phyloP scores from a whole-genome alignment of 2,329 filamentous ascomycete species.

The Penicillium oxalicum region DNA sequence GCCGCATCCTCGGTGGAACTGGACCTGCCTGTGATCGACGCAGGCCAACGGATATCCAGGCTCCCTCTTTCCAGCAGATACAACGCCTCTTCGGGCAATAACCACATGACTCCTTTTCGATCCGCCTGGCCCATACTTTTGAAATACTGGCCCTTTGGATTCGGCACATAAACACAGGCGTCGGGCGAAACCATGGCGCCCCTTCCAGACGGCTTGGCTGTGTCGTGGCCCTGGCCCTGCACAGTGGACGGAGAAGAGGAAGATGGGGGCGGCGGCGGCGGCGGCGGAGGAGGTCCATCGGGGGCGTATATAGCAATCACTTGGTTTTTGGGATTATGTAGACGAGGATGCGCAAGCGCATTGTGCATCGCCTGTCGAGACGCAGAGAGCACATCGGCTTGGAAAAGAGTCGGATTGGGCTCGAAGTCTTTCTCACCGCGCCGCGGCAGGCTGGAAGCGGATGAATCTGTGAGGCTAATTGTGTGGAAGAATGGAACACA shows the following conservation, averaged over 20 bases:
- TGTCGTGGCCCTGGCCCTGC: slow-evolving; percentile 10
- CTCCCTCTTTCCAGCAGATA: slow-evolving; percentile 84
- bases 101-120: slow-evolving; percentile 64
- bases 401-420: slow-evolving; percentile 77
- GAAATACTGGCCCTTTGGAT: slow-evolving; percentile 65
- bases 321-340: slow-evolving; percentile 63
- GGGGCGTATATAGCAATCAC: slow-evolving; percentile 70
- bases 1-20: slow-evolving; percentile 11
- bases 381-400: slow-evolving; percentile 69
- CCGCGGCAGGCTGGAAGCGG: slow-evolving; percentile 59
- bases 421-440: slow-evolving; percentile 98
- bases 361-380: slow-evolving; percentile 85
- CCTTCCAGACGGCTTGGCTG: slow-evolving; percentile 11
- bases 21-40: slow-evolving; percentile 25
- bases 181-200: slow-evolving; percentile 23
- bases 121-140: slow-evolving; percentile 69
- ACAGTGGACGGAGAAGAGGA: too few relatives aligned
- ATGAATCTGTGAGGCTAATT: slow-evolving; percentile 28
- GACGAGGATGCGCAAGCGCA: slow-evolving; percentile 69
- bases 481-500: neutral
- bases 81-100: slow-evolving; percentile 85
- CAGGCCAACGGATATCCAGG: slow-evolving; percentile 80
- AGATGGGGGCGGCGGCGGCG: slow-evolving; percentile 1
- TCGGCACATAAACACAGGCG: slow-evolving; percentile 59
- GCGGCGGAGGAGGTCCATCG: slow-evolving; percentile 37